Base-by-base conservation (phyloP, 352 stramenopile genomes). In the Pythium rhizo-oryzae region DNA sequence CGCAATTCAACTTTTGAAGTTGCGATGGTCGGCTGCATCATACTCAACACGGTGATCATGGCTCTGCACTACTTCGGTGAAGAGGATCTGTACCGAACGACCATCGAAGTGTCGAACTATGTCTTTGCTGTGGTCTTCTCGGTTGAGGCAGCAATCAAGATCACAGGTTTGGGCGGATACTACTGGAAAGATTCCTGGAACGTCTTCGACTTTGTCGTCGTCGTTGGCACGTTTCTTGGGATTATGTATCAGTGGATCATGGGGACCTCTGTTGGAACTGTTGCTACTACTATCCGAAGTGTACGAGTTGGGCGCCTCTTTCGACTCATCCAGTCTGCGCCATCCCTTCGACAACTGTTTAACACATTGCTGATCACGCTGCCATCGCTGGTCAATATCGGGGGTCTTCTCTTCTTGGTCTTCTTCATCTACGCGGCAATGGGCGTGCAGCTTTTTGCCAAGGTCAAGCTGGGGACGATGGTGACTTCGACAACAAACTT, bases 361-460 rank as follows among this genome's bases (percentile, higher is more conserved):
- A 92, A 96, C 61, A 97, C 92, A 4, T 78, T 98, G 23, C 49
- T 98, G 21, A 79, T 84, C 21, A 91, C 87, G 15, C 57, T 98
- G 28, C 92, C 91, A 19, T 90, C 81, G 7, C 84, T 96, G 21
- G 80, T 79, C 15, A 97, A 97, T 69, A 95, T 98, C 39, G 88
- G 80, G 9, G 79, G 76, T 13, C 69, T 98, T 1, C 75, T 98
- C 16, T 86, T 96, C 30, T 67, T 98, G 5, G 64, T 98, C 4
- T 93, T 97, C 67, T 98, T 97, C 71, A 96, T 98, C 61, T 98
- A 95, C 54, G 85, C 90, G 37, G 85, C 92, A 4, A 85, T 96
- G 77, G 90, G 90, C 4, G 84, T 98, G 6, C 87, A 98, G 69
- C 75, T 97, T 18, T 98, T 97, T 64, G 87, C 87, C 23, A 94